Conservation (phyloP, 164 flowering plant species). For the Berberis vulgaris region DNA sequence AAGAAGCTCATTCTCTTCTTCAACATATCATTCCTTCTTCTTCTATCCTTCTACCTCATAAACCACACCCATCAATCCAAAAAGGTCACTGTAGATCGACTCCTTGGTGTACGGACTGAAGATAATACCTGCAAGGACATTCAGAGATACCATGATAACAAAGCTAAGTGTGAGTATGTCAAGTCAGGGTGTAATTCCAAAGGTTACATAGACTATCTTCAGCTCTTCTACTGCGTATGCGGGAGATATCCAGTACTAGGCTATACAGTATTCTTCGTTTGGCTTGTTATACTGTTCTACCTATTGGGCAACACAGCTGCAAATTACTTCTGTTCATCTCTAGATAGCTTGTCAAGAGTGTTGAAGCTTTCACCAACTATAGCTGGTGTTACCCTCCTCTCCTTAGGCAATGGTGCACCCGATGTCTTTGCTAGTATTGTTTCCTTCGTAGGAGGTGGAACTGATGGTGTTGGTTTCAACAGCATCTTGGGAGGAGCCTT, state of each 20-base stretch:
- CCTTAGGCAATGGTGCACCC: slow-evolving; percentile 62
- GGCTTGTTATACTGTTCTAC: slow-evolving; percentile 60
- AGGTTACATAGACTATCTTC: slow-evolving; percentile 57
- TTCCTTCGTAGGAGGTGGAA: slow-evolving; percentile 38
- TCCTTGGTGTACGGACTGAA: not conserved
- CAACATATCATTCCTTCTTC: slow-evolving; percentile 32
- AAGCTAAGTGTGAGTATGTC: slow-evolving; percentile 40
- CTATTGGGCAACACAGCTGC: slow-evolving; percentile 56
- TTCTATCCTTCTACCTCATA: slow-evolving; percentile 20
- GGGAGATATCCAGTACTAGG: slow-evolving; percentile 35
- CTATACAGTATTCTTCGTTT: slow-evolving; percentile 22
- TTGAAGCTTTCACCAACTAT: slow-evolving; percentile 58
- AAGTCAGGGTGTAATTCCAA: slow-evolving; percentile 29
- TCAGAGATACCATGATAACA: slow-evolving; percentile 18
- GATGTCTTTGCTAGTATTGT: slow-evolving; percentile 57
- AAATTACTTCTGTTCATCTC: slow-evolving; percentile 47
- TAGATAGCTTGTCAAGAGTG: slow-evolving; percentile 41
- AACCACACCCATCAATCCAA: not conserved
- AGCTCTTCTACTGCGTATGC: slow-evolving; percentile 47
- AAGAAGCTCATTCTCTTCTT: slow-evolving; percentile 25
- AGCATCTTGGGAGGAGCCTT: slow-evolving; percentile 60
- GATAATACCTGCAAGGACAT: slow-evolving; percentile 23
- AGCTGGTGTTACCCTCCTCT: slow-evolving; percentile 66
- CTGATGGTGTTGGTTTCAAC: slow-evolving; percentile 48
- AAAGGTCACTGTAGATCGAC: not conserved